These are phyloP conservation scores for Poronia punctata DNA, from an alignment of 495 filamentous ascomycete species.

Conservation along the genomic window DNA sequence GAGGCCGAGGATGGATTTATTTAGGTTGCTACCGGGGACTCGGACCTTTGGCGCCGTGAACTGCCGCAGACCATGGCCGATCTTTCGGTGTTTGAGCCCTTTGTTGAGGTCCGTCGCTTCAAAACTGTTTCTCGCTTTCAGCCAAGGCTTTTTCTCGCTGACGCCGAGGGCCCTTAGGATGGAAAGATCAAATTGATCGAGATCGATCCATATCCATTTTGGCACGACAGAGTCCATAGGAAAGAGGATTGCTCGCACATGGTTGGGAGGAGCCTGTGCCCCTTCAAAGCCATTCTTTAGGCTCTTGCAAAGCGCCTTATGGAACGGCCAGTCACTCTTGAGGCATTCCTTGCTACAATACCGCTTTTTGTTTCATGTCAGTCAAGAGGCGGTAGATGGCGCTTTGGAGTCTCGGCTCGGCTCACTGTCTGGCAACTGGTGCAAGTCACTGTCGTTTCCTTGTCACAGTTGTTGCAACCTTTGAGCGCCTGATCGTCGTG, in stretches of 20 bases:
- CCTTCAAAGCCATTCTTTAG: background rate
- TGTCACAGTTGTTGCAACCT: conserved; percentile 1
- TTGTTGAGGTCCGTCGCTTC: conserved; percentile 1
- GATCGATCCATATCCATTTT: background rate
- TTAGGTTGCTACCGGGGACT: background rate
- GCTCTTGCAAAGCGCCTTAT: background rate
- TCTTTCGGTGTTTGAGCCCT: background rate
- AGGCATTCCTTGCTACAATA: conserved; percentile 1
- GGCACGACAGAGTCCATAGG: background rate
- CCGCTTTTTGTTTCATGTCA: background rate
- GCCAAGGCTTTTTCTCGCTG: background rate
- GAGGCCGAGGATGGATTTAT: conserved; percentile 3
- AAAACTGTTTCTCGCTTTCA: background rate
- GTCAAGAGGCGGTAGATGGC: background rate
- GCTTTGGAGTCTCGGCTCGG: too few species aligned
- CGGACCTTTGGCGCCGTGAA: background rate
- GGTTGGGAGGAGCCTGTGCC: background rate
- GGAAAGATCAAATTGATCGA: background rate
- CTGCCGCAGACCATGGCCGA: conserved; percentile 5
- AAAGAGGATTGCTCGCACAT: conserved; percentile 8
- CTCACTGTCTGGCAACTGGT: background rate
- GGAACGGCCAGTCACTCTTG: background rate
- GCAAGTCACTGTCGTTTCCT: background rate
- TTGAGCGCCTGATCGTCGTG: background rate
- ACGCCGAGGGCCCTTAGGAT: background rate